phyloP scores from a whole-genome alignment of 345 rosid species.

The Pistacia integerrima region DNA sequence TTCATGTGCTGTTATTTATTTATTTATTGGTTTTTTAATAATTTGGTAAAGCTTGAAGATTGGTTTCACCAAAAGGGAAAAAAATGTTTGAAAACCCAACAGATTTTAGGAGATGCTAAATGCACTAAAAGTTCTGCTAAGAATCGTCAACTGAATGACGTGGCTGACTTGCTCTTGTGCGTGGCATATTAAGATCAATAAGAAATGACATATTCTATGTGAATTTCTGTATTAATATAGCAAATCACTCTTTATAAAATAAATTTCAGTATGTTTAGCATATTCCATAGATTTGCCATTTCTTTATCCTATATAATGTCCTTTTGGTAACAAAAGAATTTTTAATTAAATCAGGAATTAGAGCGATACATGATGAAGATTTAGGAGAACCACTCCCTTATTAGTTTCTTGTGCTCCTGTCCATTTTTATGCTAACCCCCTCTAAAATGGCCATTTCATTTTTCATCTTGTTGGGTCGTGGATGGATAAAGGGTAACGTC shows the following conservation, averaged over 20 bases:
- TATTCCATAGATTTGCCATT: background rate
- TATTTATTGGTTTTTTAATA: background rate
- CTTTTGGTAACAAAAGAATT: background rate
- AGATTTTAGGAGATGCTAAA: background rate
- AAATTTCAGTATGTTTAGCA: background rate
- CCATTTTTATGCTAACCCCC: background rate
- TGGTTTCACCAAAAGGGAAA: background rate
- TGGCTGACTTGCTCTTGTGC: background rate
- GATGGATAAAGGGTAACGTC: background rate
- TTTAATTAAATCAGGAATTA: background rate
- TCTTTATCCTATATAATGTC: background rate
- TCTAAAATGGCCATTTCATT: background rate
- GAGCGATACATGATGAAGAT: background rate
- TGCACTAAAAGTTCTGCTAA: background rate
- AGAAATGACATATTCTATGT: background rate
- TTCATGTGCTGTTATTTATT: background rate
- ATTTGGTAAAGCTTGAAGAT: background rate
- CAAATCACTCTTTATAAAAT: background rate
- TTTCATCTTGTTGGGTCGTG: background rate
- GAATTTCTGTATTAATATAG: background rate
- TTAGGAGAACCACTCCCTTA: background rate
- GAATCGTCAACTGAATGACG: background rate
- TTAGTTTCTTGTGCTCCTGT: background rate
- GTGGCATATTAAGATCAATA: background rate
- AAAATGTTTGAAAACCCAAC: background rate